Percentiles rank a stretch among this genome's conserved stretches.
phyloP scores from a whole-genome alignment of 2,329 filamentous ascomycete genomes.

The Fusarium succisae region DNA sequence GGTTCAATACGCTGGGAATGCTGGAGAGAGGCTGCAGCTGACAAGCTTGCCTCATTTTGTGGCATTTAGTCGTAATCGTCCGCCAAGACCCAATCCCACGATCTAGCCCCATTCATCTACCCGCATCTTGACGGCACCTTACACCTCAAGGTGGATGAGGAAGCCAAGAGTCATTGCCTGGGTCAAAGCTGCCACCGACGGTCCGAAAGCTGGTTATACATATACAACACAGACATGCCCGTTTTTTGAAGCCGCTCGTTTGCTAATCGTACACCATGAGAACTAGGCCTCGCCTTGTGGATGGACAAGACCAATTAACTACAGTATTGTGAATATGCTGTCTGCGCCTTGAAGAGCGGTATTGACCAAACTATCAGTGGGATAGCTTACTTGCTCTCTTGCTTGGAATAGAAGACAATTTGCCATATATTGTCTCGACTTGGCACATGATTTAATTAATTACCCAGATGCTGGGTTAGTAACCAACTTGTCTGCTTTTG shows the following conservation, averaged over 20 bases:
- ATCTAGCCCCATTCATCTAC: slow-evolving; percentile 24
- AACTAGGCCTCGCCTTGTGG: neutral
- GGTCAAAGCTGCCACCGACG: slow-evolving; percentile 9
- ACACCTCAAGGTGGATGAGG: slow-evolving; percentile 13
- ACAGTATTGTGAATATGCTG: neutral
- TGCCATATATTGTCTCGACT: neutral
- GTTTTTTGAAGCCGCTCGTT: neutral
- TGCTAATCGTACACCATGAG: neutral
- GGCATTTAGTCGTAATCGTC: slow-evolving; percentile 36
- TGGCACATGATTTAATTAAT: neutral
- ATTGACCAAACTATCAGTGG: neutral
- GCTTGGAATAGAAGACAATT: neutral
- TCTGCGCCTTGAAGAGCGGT: neutral
- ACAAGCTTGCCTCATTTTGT: slow-evolving; percentile 34
- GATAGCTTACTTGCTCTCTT: neutral
- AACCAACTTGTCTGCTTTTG: neutral
- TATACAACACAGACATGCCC: neutral
- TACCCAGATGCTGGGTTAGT: neutral
- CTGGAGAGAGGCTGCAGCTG: neutral
- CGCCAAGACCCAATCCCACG: slow-evolving; percentile 31
- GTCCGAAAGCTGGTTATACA: slow-evolving; percentile 13
- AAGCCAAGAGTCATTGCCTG: slow-evolving; percentile 10
- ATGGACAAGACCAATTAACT: neutral
- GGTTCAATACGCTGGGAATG: neutral
- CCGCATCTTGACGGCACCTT: slow-evolving; percentile 1